Conservation (phyloP, 352 stramenopile species). For the Phytophthora gonapodyides region DNA sequence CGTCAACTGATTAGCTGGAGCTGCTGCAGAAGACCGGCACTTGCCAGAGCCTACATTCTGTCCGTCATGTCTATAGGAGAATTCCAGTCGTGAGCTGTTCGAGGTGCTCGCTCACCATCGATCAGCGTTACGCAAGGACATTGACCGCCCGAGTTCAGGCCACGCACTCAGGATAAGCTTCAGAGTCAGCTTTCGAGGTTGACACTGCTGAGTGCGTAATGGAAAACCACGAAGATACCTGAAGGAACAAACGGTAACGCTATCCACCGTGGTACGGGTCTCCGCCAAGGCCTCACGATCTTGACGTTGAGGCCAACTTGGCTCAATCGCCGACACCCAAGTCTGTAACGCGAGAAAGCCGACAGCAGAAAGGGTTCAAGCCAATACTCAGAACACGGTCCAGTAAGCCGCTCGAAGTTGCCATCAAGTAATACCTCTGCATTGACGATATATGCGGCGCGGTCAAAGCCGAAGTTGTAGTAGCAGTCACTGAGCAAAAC, state of each 20-base stretch:
- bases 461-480: slow-evolving; percentile 39
- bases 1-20: slow-evolving; percentile 39
- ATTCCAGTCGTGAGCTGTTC: slow-evolving; percentile 31
- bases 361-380: slow-evolving; percentile 42
- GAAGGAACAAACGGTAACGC: slow-evolving; percentile 16
- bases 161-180: slow-evolving; percentile 30
- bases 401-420: slow-evolving; percentile 36
- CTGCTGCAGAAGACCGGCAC: slow-evolving; percentile 20
- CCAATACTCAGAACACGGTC: slow-evolving; percentile 33
- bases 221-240: not conserved
- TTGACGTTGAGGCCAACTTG: no score
- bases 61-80: slow-evolving; percentile 24
- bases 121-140: slow-evolving; percentile 39
- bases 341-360: slow-evolving; percentile 33
- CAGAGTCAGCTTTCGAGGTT: slow-evolving; percentile 13
- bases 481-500: slow-evolving; percentile 27
- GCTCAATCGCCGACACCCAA: no score
- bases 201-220: slow-evolving; percentile 15
- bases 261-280: slow-evolving; percentile 11
- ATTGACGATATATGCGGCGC: slow-evolving; percentile 24
- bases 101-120: slow-evolving; percentile 26
- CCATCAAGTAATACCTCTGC: slow-evolving; percentile 23
- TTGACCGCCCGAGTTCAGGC: slow-evolving; percentile 5
- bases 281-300: slow-evolving; percentile 4
- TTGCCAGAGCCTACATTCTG: slow-evolving; percentile 18